Evolutionary conservation across 176 grass and related monocot genomes (phyloP).

Genomic region (Aegilops bicornis): DNA sequence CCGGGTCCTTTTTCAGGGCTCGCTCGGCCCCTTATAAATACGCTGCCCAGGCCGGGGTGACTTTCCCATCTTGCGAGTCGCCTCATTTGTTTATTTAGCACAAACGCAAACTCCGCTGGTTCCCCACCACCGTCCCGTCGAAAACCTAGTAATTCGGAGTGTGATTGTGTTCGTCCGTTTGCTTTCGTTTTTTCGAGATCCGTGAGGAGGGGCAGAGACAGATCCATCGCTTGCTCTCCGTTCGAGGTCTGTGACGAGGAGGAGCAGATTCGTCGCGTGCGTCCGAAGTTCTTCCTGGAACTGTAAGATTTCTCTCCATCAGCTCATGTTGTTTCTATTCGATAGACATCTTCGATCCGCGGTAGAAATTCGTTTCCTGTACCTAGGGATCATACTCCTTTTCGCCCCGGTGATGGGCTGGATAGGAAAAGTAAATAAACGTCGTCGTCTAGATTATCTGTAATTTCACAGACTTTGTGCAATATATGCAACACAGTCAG

Average conservation of each 20-base stretch:
- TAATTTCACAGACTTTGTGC: not conserved
- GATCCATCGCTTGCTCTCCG: not conserved
- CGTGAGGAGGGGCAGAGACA: not conserved
- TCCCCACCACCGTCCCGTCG: not conserved
- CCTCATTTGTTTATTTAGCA: not conserved
- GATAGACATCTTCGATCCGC: not conserved
- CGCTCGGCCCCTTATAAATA: slow-evolving; percentile 31
- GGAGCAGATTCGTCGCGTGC: not conserved
- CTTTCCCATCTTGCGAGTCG: not conserved
- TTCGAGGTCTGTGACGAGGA: not conserved
- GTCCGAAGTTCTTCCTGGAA: not conserved
- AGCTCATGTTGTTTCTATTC: not conserved
- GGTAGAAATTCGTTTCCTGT: not conserved
- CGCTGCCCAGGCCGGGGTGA: not conserved
- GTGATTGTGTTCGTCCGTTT: not conserved
- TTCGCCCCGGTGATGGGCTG: not conserved
- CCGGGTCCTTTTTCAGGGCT: not conserved
- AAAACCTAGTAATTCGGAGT: not conserved
- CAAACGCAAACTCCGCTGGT: not conserved
- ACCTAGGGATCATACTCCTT: not conserved
- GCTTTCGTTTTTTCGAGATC: not conserved
- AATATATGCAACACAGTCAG: not conserved
- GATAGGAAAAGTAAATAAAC: too few relatives aligned
- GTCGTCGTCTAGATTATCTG: not conserved
- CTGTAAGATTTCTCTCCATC: slow-evolving; percentile 27